Evolutionary conservation across 1,284 basidiomycete genomes (phyloP), one percentile per base, ranked within the genome.

Genomic region (Cystobasidium slooffiae): DNA sequence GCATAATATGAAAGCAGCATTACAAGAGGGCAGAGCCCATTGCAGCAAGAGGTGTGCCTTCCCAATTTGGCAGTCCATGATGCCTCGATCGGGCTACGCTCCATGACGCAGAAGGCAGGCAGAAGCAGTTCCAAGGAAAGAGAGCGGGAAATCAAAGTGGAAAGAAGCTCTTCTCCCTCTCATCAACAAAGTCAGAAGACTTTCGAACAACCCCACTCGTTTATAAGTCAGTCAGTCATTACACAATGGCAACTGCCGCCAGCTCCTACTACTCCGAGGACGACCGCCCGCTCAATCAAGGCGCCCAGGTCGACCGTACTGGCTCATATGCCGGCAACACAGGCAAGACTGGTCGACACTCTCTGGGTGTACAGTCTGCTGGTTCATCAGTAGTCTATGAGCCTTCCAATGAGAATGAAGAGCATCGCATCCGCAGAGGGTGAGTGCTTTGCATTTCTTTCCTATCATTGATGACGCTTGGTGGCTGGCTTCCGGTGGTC

Each of bases 261-360:
- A 63, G 61, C 46, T 63, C 61, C 44, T 63, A 63, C 61, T 63
- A 63, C 46, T 63, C 61, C 46, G 61, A 63, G 22, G 61, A 63
- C 43, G 61, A 63, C 61, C 61, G 61, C 44, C 61, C 61, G 47
- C 61, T 63, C 44, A 24, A 41, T 31, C 44, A 51, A 24, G 37
- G 47, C 44, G 61, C 61, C 8, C 20, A 37, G 20, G 61, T 63
- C 47, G 61, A 39, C 61, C 43, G 61, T 24, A 6, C 61, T 47
- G 61, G 61, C 61, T 63, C 61, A 39, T 43, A 59, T n/a, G 37
- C 56, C 9, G 56, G 37, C 56, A n/a, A 18, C 61, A 63, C 39
- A 43, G 22, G 44, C 61, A 18, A 39, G 44, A 43, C 59, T 62
- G 59, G 37, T 43, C 16, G 49, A 22, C 59, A n/a, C 47, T 41